Evolutionary conservation across 2,329 filamentous ascomycete species (phyloP).

Genomic region (Fusarium bulbicola): DNA sequence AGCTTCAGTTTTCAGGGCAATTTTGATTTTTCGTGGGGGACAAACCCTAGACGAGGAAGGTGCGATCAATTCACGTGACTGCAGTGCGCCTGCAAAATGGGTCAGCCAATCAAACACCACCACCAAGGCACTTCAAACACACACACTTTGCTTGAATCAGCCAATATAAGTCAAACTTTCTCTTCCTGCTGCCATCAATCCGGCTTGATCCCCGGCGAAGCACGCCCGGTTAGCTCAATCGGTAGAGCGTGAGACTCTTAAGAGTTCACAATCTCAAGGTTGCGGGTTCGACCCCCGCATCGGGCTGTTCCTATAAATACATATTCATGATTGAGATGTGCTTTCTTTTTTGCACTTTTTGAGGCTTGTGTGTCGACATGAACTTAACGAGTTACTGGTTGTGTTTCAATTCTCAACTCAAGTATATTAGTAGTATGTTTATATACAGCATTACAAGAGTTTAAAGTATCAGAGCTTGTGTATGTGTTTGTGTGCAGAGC

Average conservation of each 20-base stretch:
- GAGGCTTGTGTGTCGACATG: not conserved
- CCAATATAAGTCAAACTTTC: not conserved
- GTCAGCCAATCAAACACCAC: not conserved
- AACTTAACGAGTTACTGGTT: accelerated
- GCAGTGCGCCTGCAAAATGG: not conserved
- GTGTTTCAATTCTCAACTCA: accelerated
- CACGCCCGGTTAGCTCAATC: slow-evolving; percentile 51
- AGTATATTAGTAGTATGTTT: accelerated
- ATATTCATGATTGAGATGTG: slow-evolving; percentile 41
- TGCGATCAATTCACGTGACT: slow-evolving; percentile 44
- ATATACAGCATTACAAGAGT: not conserved
- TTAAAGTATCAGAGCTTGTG: not conserved
- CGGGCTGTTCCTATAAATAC: slow-evolving; percentile 50
- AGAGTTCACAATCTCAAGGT: slow-evolving; percentile 59
- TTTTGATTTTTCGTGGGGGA: slow-evolving; percentile 45
- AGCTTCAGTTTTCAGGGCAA: slow-evolving; percentile 28
- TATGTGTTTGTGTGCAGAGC: not conserved
- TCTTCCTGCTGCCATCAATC: slow-evolving; percentile 4
- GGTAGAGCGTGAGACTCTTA: slow-evolving; percentile 76
- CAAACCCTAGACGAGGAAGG: slow-evolving; percentile 51
- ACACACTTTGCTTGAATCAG: not conserved
- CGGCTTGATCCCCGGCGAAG: slow-evolving; percentile 57
- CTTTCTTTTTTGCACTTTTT: slow-evolving; percentile 22
- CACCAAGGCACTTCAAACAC: not conserved
- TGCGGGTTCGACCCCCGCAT: slow-evolving; percentile 63